A percentile compares a stretch with the other conserved stretches of the same genome.
phyloP scores from a whole-genome alignment of 768 basidiomycete genomes.

The Russula sp. region DNA sequence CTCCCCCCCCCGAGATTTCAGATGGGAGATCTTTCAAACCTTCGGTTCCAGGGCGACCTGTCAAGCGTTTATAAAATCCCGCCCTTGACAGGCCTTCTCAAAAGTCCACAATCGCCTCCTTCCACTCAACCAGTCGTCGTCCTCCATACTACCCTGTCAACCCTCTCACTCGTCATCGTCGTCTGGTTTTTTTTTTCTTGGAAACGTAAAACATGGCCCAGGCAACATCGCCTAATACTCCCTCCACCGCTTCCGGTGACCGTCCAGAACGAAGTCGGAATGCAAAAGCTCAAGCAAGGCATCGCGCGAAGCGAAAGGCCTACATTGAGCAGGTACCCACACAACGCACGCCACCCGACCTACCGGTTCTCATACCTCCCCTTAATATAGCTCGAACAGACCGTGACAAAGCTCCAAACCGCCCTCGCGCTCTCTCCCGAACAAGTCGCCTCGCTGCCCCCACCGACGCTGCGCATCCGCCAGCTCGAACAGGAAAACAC shows the following conservation, averaged over 20 bases:
- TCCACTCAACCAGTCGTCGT: neutral
- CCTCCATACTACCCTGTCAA: neutral
- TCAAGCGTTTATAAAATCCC: slow-evolving; percentile 18
- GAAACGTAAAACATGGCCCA: slow-evolving; percentile 19
- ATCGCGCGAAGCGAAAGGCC: slow-evolving; percentile 87
- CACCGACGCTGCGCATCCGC: slow-evolving; percentile 65
- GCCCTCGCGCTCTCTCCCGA: slow-evolving; percentile 67
- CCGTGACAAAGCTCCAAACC: slow-evolving; percentile 76
- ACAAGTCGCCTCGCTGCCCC: slow-evolving; percentile 64
- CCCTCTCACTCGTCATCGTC: neutral
- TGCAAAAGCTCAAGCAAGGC: slow-evolving; percentile 81
- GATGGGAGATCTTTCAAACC: slow-evolving; percentile 5
- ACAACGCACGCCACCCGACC: neutral
- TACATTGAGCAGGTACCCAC: slow-evolving; percentile 90
- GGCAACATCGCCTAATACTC: neutral
- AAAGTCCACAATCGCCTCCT: slow-evolving; percentile 4
- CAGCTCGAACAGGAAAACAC: slow-evolving; percentile 79
- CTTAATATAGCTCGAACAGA: slow-evolving; percentile 62
- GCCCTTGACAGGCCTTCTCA: neutral
- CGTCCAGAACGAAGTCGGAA: slow-evolving; percentile 76
- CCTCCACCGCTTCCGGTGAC: neutral
- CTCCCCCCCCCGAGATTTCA: slow-evolving; percentile 4
- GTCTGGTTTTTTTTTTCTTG: too few species aligned
- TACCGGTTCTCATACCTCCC: neutral
- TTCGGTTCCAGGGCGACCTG: slow-evolving; percentile 14